Evolutionary conservation across 2,329 filamentous ascomycete species (phyloP).

Genomic region (Aspergillus sp.): DNA sequence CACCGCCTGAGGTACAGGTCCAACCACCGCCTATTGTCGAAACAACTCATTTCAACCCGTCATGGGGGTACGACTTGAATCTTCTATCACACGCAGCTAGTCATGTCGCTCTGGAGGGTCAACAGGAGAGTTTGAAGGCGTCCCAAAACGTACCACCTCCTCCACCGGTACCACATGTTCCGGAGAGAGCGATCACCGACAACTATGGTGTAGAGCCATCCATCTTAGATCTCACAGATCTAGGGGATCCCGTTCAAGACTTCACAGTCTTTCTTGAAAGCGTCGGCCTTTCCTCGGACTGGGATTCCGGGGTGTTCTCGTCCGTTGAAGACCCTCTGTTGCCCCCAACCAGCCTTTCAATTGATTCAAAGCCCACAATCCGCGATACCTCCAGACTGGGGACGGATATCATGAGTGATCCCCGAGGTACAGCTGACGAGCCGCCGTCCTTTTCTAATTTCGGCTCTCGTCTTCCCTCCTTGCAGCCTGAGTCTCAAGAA

Average conservation of each 20-base stretch:
- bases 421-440: conserved; percentile 39
- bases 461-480: conserved; percentile 47
- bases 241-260: conserved; percentile 50
- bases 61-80: conserved; percentile 52
- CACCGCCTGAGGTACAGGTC: conserved; percentile 36
- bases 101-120: conserved; percentile 48
- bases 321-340: conserved; percentile 41
- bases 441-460: conserved; percentile 49
- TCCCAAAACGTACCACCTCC: conserved; percentile 31
- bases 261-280: conserved; percentile 50
- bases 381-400: conserved; percentile 38
- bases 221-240: conserved; percentile 45
- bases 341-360: conserved; percentile 31
- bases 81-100: conserved; percentile 49
- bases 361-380: conserved; percentile 34
- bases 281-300: conserved; percentile 50
- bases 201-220: conserved; percentile 46
- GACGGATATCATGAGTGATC: conserved; percentile 39
- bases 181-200: conserved; percentile 41
- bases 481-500: conserved; percentile 47
- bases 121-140: conserved; percentile 41
- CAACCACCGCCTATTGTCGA: conserved; percentile 42
- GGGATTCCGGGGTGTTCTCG: conserved; percentile 49
- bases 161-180: conserved; percentile 32
- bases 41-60: conserved; percentile 48